A percentile compares a stretch with the other conserved stretches of the same genome.
Evolutionary conservation across 495 filamentous ascomycete species (phyloP).

Genomic region (Cetradonia linearis): DNA sequence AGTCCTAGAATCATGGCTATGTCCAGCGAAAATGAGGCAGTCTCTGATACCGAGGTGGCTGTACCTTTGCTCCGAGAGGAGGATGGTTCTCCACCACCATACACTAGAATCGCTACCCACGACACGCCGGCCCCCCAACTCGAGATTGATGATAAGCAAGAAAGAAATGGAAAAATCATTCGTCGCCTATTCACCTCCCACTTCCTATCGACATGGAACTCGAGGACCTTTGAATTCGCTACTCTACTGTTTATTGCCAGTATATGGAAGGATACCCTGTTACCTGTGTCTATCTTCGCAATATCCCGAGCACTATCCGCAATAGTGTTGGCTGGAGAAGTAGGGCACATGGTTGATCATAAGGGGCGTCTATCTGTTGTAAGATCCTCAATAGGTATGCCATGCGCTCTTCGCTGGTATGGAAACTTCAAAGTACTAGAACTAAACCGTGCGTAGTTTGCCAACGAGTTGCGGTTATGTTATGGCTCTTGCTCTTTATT

Average conservation of each 20-base stretch:
- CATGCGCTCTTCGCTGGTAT: constrained; percentile 2
- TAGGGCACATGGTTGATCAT: constrained; percentile 38
- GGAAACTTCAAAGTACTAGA: background rate
- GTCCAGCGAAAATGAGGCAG: background rate
- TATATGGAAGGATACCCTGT: constrained; percentile 40
- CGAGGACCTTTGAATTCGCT: constrained; percentile 48
- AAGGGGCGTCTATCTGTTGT: constrained; percentile 18
- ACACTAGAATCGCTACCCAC: background rate
- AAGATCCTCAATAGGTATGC: constrained; percentile 20
- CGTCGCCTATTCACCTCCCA: constrained; percentile 41
- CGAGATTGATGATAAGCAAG: background rate
- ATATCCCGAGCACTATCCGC: constrained; percentile 29
- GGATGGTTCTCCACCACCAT: background rate
- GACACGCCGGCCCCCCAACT: background rate
- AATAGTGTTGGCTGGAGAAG: constrained; percentile 33
- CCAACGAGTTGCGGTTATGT: constrained; percentile 17
- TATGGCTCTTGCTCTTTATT: constrained; percentile 35
- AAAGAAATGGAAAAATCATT: background rate
- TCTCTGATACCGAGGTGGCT: background rate
- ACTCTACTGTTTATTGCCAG: constrained; percentile 44
- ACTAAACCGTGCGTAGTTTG: background rate
- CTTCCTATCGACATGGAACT: constrained; percentile 55
- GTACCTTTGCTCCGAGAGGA: background rate
- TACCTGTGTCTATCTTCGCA: constrained; percentile 32
- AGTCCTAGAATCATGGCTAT: no score